These are phyloP conservation scores for Kwoniella newhampshirensis DNA, from an alignment of 768 basidiomycete genomes.

Conservation along the genomic window DNA sequence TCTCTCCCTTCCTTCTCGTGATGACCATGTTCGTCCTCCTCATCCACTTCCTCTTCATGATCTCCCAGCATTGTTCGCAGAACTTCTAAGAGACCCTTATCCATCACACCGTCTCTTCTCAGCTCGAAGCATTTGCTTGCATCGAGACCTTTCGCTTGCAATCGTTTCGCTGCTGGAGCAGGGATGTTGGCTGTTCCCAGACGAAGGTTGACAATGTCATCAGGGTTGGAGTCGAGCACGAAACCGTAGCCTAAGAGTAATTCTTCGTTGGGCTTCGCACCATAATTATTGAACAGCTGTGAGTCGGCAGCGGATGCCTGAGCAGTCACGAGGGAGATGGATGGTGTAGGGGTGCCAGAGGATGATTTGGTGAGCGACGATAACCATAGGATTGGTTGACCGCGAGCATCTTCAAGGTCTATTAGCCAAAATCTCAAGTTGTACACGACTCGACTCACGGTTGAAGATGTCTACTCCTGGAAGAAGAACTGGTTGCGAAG, in stretches of 20 bases:
- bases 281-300: conserved; percentile 88
- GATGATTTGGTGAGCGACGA: conserved; percentile 50
- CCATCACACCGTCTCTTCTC: conserved; percentile 40
- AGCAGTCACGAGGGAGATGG: conserved; percentile 67
- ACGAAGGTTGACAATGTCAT: conserved; percentile 80
- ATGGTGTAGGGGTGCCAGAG: conserved; percentile 38
- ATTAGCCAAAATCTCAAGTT: conserved; percentile 9
- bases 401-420: conserved; percentile 61
- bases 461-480: conserved; percentile 86
- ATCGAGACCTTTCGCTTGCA: conserved; percentile 54
- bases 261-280: conserved; percentile 84
- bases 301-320: conserved; percentile 54
- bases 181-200: conserved; percentile 59
- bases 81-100: conserved; percentile 46
- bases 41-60: conserved; percentile 32
- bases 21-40: conserved; percentile 41
- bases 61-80: conserved; percentile 47
- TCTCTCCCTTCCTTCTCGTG: conserved; percentile 38
- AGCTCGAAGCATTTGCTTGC: conserved; percentile 56
- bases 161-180: conserved; percentile 15
- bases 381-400: conserved; percentile 78
- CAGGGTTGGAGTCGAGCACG: conserved; percentile 71
- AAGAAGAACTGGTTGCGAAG: conserved; percentile 69
- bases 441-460: conserved; percentile 48
- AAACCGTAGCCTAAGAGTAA: conserved; percentile 92